These are phyloP conservation scores for Trichoderma oligosporum DNA, from an alignment of 2,329 filamentous ascomycete species.

Conservation along the genomic window DNA sequence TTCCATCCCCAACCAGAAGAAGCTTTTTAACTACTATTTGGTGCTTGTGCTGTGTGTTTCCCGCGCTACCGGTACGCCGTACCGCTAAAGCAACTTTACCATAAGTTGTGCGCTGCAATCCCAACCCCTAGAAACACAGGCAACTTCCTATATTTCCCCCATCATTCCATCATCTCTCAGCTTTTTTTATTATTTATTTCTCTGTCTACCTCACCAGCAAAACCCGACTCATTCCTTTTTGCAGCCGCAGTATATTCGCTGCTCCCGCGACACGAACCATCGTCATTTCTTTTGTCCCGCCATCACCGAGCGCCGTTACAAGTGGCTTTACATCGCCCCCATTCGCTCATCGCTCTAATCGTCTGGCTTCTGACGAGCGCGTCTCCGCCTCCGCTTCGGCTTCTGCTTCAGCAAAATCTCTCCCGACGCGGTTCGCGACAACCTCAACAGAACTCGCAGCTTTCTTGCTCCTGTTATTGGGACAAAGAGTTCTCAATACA, in stretches of 20 bases:
- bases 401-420: not conserved
- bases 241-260: conserved; percentile 5
- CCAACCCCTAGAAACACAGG: conserved; percentile 14
- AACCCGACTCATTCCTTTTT: not conserved
- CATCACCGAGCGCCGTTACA: conserved; percentile 10
- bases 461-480: not conserved
- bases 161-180: conserved; percentile 4
- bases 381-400: conserved; percentile 4
- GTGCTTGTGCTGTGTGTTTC: conserved; percentile 15
- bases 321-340: conserved; percentile 9
- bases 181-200: no score
- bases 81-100: conserved; percentile 8
- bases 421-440: conserved; percentile 17
- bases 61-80: conserved; percentile 19
- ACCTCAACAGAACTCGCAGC: not conserved
- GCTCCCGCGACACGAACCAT: conserved; percentile 13
- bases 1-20: not conserved
- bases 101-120: conserved; percentile 18
- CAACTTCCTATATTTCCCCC: conserved; percentile 1
- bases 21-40: no score
- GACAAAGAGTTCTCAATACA: not conserved
- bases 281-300: conserved; percentile 1
- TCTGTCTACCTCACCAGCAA: not conserved
- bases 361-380: conserved; percentile 11
- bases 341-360: not conserved